Percentiles rank a stretch among this genome's conserved stretches.
Conservation (phyloP, 441 rosid species). For the Sinapis alba region DNA sequence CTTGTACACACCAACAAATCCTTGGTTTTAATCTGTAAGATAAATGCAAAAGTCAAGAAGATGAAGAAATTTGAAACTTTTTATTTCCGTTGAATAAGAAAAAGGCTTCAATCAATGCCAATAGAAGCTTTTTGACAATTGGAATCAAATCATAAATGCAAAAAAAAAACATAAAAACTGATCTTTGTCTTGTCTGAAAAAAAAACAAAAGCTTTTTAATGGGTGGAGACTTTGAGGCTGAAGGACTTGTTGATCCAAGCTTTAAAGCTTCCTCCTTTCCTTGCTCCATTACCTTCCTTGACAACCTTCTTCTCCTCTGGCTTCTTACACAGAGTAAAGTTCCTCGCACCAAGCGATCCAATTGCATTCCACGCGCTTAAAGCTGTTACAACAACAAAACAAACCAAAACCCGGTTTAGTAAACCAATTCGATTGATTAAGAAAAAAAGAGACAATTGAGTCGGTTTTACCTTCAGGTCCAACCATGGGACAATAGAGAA, state of each 20-base stretch:
- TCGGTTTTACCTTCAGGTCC: conserved; percentile 57
- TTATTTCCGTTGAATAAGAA: not conserved
- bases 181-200: not conserved
- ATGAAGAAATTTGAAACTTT: not conserved
- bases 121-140: not conserved
- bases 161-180: not conserved
- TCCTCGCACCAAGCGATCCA: conserved; percentile 76
- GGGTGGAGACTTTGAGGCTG: conserved; percentile 67
- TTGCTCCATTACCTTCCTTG: conserved; percentile 34
- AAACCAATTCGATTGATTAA: not conserved
- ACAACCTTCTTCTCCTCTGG: conserved; percentile 47
- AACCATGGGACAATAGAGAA: conserved; percentile 71
- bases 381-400: conserved; percentile 43
- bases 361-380: conserved; percentile 72
- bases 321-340: conserved; percentile 88
- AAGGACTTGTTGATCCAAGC: conserved; percentile 91
- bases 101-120: not conserved
- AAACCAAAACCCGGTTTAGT: not conserved
- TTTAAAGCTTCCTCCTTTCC: conserved; percentile 80
- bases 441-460: not conserved
- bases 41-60: not conserved
- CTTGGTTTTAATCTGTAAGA: not conserved
- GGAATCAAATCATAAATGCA: not conserved
- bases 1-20: not conserved
- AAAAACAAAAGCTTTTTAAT: conserved; percentile 30